These are phyloP conservation scores for Alternaria burnsii DNA, from an alignment of 2,329 filamentous ascomycete genomes.

Conservation along the genomic window DNA sequence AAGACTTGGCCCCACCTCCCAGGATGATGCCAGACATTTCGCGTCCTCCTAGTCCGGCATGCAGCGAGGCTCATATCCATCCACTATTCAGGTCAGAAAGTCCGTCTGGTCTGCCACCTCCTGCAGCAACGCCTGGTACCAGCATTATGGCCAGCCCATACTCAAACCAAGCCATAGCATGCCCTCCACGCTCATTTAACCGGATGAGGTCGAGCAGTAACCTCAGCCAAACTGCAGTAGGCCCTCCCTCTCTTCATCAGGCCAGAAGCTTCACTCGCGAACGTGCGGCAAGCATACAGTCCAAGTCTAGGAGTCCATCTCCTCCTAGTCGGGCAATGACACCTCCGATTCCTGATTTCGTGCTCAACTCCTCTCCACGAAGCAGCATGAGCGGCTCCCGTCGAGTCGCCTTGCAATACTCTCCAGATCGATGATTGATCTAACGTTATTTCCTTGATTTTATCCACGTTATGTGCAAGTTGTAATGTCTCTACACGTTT, in stretches of 20 bases:
- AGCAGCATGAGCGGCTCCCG: slow-evolving; percentile 47
- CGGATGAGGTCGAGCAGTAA: slow-evolving; percentile 49
- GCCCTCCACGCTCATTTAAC: slow-evolving; percentile 45
- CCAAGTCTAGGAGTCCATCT: slow-evolving; percentile 41
- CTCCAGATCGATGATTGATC: slow-evolving; percentile 28
- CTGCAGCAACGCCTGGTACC: slow-evolving; percentile 71
- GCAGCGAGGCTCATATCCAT: slow-evolving; percentile 75
- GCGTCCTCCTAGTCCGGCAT: slow-evolving; percentile 50
- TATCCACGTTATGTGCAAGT: slow-evolving; percentile 5
- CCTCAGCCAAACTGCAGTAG: slow-evolving; percentile 19
- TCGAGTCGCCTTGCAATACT: slow-evolving; percentile 40
- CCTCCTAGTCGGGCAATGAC: slow-evolving; percentile 52
- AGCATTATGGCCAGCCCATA: slow-evolving; percentile 75
- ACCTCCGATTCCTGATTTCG: slow-evolving; percentile 55
- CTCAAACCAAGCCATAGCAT: slow-evolving; percentile 68
- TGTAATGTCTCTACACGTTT: slow-evolving; percentile 13
- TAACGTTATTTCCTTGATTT: slow-evolving; percentile 2
- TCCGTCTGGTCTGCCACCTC: slow-evolving; percentile 65
- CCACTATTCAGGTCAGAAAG: slow-evolving; percentile 79
- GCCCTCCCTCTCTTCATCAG: slow-evolving; percentile 35
- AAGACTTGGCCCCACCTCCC: slow-evolving; percentile 44
- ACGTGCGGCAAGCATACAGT: slow-evolving; percentile 28
- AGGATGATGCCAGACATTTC: slow-evolving; percentile 45
- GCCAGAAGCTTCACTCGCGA: slow-evolving; percentile 35
- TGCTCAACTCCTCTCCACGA: slow-evolving; percentile 52